Conservation (phyloP, 306 rosid genomes). For the Quercus parvula region DNA sequence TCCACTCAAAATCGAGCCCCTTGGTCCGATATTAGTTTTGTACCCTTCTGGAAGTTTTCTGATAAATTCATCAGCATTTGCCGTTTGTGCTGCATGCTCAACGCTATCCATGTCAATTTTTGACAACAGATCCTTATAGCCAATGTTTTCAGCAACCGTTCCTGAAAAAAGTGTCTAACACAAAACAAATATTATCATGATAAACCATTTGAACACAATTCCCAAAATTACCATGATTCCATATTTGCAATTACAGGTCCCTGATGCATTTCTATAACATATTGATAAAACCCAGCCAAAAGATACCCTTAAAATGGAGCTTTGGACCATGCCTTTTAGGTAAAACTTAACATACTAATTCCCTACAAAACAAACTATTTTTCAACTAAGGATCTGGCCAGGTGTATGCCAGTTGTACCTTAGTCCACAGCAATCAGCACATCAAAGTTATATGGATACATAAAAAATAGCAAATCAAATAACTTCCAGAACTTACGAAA, state of each 20-base stretch:
- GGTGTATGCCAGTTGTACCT: not conserved
- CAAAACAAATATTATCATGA: conserved; percentile 11
- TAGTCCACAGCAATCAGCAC: not conserved
- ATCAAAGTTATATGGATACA: not conserved
- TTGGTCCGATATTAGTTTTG: conserved; percentile 73
- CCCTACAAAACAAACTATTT: not conserved
- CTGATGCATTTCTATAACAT: not conserved
- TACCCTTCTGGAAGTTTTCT: conserved; percentile 73
- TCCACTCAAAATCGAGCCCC: conserved; percentile 85
- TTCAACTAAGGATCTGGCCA: not conserved
- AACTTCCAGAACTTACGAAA: not conserved
- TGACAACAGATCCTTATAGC: conserved; percentile 65
- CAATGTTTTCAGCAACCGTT: conserved; percentile 87
- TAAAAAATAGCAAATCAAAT: conserved; percentile 7
- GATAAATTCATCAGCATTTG: conserved; percentile 86
- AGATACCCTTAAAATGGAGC: not conserved
- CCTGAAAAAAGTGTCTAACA: conserved; percentile 84
- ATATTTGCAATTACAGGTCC: not conserved
- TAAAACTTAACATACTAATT: not conserved
- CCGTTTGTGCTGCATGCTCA: conserved; percentile 61
- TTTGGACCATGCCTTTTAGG: not conserved
- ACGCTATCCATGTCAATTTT: conserved; percentile 75
- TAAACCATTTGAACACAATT: not conserved
- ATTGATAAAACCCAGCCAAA: not conserved
- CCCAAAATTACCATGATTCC: not conserved